Conservation (phyloP, 2,329 filamentous ascomycete species). For the Hypoxylon sp. region DNA sequence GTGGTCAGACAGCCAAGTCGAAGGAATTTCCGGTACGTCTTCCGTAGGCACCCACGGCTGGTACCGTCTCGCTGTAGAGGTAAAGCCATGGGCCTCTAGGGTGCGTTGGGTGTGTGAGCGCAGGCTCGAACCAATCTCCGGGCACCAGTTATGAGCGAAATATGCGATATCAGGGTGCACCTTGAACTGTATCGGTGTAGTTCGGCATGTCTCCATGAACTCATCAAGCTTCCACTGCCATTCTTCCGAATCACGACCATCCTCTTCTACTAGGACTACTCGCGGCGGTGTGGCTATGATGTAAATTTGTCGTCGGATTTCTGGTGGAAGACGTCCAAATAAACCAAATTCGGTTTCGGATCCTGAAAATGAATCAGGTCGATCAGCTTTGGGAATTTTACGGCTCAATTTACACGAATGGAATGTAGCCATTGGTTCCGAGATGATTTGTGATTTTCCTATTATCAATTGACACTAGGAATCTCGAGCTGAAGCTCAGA, state of each 20-base stretch:
- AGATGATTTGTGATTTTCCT: not conserved
- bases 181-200: slow-evolving; percentile 25
- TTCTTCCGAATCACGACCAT: slow-evolving; percentile 12
- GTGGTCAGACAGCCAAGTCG: slow-evolving; percentile 26
- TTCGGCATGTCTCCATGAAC: slow-evolving; percentile 24
- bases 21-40: slow-evolving; percentile 31
- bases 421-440: not conserved
- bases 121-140: not conserved
- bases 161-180: slow-evolving; percentile 41
- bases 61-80: slow-evolving; percentile 4
- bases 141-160: slow-evolving; percentile 42
- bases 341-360: slow-evolving; percentile 28
- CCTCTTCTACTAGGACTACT: slow-evolving; percentile 41
- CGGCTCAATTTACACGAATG: not conserved
- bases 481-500: not conserved
- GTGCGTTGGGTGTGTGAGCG: slow-evolving; percentile 15
- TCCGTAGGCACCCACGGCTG: slow-evolving; percentile 40
- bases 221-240: slow-evolving; percentile 20
- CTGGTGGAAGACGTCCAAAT: slow-evolving; percentile 37
- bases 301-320: slow-evolving; percentile 44
- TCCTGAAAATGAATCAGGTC: not conserved
- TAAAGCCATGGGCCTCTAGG: slow-evolving; percentile 36
- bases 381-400: not conserved
- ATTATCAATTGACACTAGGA: not conserved
- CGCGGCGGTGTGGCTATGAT: slow-evolving; percentile 43